A percentile compares a stretch with the other conserved stretches of the same genome.
Conservation (phyloP, 805 yeast species). For the Hemisphaericaspora nanyangensis region DNA sequence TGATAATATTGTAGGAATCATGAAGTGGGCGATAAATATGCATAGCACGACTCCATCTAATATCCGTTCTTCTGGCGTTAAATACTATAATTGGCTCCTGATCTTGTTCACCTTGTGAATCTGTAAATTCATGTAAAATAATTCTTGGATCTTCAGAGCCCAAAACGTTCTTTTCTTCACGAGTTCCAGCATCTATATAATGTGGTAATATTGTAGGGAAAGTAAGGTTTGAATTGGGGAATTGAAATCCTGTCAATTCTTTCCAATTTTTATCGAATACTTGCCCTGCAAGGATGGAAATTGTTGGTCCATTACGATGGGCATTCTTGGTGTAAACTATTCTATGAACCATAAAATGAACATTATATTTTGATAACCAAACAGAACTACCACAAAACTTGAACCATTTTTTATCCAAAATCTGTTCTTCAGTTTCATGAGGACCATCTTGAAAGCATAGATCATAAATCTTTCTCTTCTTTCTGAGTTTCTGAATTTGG, state of each 20-base stretch:
- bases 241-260: conserved; percentile 10
- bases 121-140: conserved; percentile 6
- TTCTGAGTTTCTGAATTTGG: neutral
- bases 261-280: conserved; percentile 16
- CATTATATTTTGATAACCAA: conserved; percentile 25
- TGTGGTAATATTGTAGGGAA: conserved; percentile 8
- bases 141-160: conserved; percentile 14
- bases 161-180: neutral
- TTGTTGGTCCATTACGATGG: conserved; percentile 17
- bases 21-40: conserved; percentile 15
- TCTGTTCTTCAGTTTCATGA: neutral
- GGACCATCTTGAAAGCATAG: neutral
- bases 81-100: conserved; percentile 19
- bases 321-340: conserved; percentile 19
- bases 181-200: conserved; percentile 1
- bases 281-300: conserved; percentile 20
- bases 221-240: conserved; percentile 2
- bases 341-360: conserved; percentile 26
- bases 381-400: conserved; percentile 12
- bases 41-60: conserved; percentile 17
- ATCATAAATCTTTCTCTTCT: neutral
- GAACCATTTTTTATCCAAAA: conserved; percentile 1
- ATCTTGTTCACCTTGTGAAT: conserved; percentile 6
- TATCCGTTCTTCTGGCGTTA: conserved; percentile 13
- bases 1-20: neutral